phyloP scores from a whole-genome alignment of 2,329 filamentous ascomycete species.

The Epichloe typhina region DNA sequence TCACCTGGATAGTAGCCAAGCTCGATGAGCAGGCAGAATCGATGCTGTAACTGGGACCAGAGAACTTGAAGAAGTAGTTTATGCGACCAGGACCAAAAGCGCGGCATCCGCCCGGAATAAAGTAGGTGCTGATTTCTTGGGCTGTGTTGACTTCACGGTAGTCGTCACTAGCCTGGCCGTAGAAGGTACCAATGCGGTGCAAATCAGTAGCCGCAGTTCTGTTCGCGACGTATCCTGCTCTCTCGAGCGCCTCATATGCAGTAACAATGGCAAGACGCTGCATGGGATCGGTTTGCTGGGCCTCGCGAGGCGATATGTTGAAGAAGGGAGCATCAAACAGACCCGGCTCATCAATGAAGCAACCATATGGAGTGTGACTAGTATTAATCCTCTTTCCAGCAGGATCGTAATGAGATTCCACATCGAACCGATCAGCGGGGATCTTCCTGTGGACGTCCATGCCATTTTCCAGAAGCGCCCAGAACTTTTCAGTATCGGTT shows the following conservation, averaged over 20 bases:
- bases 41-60: conserved; percentile 57
- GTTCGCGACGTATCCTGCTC: conserved; percentile 26
- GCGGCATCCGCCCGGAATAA: conserved; percentile 50
- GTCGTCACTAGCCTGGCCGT: background rate
- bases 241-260: conserved; percentile 69
- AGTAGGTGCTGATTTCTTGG: conserved; percentile 64
- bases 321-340: conserved; percentile 69
- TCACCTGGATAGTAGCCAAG: conserved; percentile 39
- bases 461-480: conserved; percentile 11
- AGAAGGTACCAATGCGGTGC: too few species aligned
- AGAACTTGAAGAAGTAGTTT: conserved; percentile 65
- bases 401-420: too few species aligned
- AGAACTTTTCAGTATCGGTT: conserved; percentile 19
- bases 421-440: too few species aligned
- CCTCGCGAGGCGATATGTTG: conserved; percentile 72
- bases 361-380: conserved; percentile 31
- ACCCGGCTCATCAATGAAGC: conserved; percentile 56
- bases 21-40: conserved; percentile 70
- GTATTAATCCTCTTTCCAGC: too few species aligned
- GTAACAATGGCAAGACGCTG: conserved; percentile 61
- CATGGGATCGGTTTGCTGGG: conserved; percentile 61
- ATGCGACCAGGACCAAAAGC: conserved; percentile 54
- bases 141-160: conserved; percentile 61
- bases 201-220: too few species aligned
- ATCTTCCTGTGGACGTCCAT: too few species aligned